Base-by-base conservation (phyloP, 164 flowering plant species). In the Annona squamosa region DNA sequence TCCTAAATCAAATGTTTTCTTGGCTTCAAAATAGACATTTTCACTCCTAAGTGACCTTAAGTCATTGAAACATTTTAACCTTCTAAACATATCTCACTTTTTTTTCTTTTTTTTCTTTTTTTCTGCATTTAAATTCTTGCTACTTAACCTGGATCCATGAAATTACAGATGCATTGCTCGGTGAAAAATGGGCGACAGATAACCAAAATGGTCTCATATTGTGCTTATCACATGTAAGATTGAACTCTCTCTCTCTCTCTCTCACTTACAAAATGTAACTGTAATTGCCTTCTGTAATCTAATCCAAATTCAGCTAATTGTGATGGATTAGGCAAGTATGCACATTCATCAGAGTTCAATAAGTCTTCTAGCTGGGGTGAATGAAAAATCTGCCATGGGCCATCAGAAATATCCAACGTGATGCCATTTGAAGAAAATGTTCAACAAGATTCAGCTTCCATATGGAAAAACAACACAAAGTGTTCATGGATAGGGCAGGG, bases 121-220 rank as follows among this genome's bases (percentile, higher is more conserved):
- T 52, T 52, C 13, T 52, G 59, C 48, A 73, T 12, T 74, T 70
- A 19, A 9, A 48, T 3, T n/a, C 10, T 63, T 65, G 17, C 48
- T 57, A 2, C 65, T 19, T 48, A 7, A 41, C 17, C 70, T 48
- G 4, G 61, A 12, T 67, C 67, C 45, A 72, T 63, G 68, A 46
- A 68, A 62, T 76, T 84, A 67, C 90, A 96, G 99, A 79, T 96
- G 83, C 98, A 93, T 76, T 82, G 88, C 84, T 77, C 83, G 80
- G 97, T 83, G 83, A 91, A 84, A 81, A 89, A 87, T 79, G 98
- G 99, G 61, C 88, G 75, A 48, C 97, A 88, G 78, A 80, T 83
- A 37, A 93, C 96, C 16, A 95, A 86, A 73, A 90, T 90, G 99
- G 84, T 95, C 18, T 91, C 99, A 0, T 93, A 89, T 76, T 95